Base-by-base conservation (phyloP, 768 basidiomycete species). In the Pulveroboletus sp. region DNA sequence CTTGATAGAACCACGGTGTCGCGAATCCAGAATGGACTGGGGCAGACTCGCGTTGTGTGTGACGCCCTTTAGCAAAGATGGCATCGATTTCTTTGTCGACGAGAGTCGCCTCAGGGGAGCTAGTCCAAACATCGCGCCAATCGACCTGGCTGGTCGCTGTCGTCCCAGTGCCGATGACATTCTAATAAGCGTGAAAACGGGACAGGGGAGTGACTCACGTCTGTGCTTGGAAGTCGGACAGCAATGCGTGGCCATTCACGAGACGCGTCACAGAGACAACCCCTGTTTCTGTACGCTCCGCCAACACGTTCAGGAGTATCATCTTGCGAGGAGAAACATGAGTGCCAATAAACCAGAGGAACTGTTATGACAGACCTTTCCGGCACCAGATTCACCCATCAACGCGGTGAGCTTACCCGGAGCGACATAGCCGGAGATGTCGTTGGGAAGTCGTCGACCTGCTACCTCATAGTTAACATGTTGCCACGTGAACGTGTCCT, bases 401-500 rank as follows among this genome's bases (percentile, higher is more conserved):
- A 83, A 76, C 46, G 86, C 86, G 0, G 86, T 89, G 49, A 92
- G 66, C 50, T 75, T 90, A 5, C 92, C 91, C 0, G 90, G 92
- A 10, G 79, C 80, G 17, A 90, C 89, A 64, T 78, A 93, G 0
- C 90, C 90, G 23, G 82, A 86, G 12, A 93, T 76, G 39, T 88
- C 77, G 54, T 90, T 78, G 47, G 92, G 71, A 2, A 92, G 72
- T 27, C 65, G 68, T 31, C 78, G 70, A 14, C 83, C 72, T 1
- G 77, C 72, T 0, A 93, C 82, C 29, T 76, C 76, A 63, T 93
- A 94, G 47, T 74, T 71, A 39, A 91, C 53, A 51, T 81, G 71
- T 45, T 82, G 76, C 89, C 89, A 96, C 1, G 92, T 89, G 68
- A 96, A 93, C 6, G 83, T 76, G 56, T 85, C 76, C 19, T 65